Evolutionary conservation across 176 grass and related monocot genomes (phyloP).

Genomic region (Musa schizocarpa): DNA sequence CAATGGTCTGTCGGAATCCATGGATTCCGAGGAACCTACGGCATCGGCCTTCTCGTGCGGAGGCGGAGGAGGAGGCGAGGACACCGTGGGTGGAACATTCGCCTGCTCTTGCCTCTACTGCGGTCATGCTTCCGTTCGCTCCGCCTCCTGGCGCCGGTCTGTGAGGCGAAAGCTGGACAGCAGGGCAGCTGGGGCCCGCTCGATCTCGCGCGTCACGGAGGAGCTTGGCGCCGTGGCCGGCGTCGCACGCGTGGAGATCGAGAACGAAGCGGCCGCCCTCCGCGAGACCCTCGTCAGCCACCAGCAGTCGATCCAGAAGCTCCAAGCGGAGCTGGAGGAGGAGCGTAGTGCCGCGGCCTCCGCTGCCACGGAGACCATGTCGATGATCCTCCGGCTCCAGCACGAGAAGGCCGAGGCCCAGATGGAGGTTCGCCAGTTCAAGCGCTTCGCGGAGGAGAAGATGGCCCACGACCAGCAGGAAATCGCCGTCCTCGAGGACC

Average conservation of each 20-base stretch:
- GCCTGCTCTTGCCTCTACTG: not conserved
- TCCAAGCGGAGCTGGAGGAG: constrained; percentile 61
- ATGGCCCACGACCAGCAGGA: constrained; percentile 66
- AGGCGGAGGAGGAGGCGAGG: not conserved
- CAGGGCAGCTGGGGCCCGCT: not conserved
- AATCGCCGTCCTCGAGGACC: constrained; percentile 50
- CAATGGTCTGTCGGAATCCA: not conserved
- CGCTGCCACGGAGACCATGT: constrained; percentile 56
- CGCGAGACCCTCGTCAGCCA: constrained; percentile 50
- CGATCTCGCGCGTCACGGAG: not conserved
- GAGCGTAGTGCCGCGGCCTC: constrained; percentile 65
- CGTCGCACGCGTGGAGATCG: constrained; percentile 19
- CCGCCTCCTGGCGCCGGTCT: not conserved
- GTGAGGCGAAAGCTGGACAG: constrained; percentile 8
- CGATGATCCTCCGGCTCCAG: constrained; percentile 82
- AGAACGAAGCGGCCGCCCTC: constrained; percentile 48
- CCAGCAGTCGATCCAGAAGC: constrained; percentile 33
- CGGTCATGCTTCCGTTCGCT: not conserved
- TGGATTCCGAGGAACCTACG: constrained; percentile 5
- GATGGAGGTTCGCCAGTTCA: constrained; percentile 65
- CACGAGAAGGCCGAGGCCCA: constrained; percentile 61
- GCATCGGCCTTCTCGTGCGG: not conserved
- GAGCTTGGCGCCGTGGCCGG: not conserved
- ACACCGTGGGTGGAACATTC: not conserved
- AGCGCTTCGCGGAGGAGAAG: constrained; percentile 63